Percentiles rank a stretch among this genome's conserved stretches.
phyloP scores from a whole-genome alignment of 2,329 filamentous ascomycete genomes.

The Fusarium xylarioides region DNA sequence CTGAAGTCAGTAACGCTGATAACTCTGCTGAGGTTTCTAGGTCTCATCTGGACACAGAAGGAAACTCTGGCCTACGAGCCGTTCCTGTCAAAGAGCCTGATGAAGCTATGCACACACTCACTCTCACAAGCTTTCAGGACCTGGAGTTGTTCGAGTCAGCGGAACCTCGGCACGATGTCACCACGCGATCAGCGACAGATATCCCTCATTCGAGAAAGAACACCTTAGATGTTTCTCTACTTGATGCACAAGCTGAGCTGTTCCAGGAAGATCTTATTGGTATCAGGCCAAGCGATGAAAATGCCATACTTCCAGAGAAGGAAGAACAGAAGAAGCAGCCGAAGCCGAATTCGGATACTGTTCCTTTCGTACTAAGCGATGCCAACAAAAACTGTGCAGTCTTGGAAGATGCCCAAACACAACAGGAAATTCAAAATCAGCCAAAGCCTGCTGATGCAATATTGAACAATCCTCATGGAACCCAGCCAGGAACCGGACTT shows the following conservation, averaged over 20 bases:
- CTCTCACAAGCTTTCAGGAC: neutral
- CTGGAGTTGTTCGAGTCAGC: neutral
- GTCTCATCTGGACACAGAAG: neutral
- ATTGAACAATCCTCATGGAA: neutral
- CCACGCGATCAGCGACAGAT: neutral
- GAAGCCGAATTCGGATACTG: neutral
- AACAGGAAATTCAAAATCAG: neutral
- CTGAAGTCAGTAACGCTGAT: neutral
- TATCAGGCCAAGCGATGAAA: neutral
- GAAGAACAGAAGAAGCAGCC: conserved; percentile 30
- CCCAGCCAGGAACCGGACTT: neutral
- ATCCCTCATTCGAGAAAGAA: neutral
- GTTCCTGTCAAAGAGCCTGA: neutral
- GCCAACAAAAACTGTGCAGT: neutral
- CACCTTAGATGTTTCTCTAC: neutral
- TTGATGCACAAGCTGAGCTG: neutral
- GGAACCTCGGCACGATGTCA: neutral
- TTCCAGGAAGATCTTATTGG: neutral
- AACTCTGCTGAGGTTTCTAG: neutral
- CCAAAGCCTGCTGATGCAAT: neutral
- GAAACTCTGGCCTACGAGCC: neutral
- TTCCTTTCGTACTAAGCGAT: neutral
- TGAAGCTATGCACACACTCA: neutral
- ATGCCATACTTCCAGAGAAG: conserved; percentile 11
- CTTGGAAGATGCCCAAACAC: neutral